Evolutionary conservation across 208 protist species (phyloP).

Genomic region (Acanthamoeba sp.): DNA sequence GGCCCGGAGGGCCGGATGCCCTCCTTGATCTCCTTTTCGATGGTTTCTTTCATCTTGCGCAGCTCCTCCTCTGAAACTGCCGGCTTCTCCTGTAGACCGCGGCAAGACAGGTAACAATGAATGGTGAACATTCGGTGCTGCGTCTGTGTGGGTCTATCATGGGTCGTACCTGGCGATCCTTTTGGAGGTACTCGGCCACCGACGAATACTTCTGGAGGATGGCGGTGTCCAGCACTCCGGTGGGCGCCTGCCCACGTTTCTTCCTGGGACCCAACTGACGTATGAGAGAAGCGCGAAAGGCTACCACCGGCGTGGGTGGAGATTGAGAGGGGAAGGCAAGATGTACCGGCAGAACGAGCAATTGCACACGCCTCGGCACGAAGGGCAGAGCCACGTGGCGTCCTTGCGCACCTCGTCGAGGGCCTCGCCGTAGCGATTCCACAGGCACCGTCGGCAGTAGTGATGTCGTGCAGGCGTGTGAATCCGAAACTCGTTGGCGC

Average conservation of each 20-base stretch:
- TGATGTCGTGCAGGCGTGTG: constrained; percentile 25
- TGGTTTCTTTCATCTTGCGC: constrained; percentile 14
- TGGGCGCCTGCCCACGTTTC: background rate
- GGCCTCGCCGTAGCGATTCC: constrained; percentile 42
- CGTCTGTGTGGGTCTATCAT: no score
- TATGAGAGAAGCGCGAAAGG: background rate
- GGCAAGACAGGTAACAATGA: no score
- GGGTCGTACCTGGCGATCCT: constrained; percentile 13
- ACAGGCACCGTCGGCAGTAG: constrained; percentile 44
- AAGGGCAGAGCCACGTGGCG: constrained; percentile 33
- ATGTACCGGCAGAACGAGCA: constrained; percentile 60
- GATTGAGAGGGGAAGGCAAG: background rate
- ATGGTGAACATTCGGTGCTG: no score
- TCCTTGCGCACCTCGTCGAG: constrained; percentile 58
- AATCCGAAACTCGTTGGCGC: constrained; percentile 31
- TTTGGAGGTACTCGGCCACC: constrained; percentile 39
- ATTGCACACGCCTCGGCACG: constrained; percentile 60
- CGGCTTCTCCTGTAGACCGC: background rate
- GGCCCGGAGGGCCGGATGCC: constrained; percentile 10
- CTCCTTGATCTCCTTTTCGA: background rate
- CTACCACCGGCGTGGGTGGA: background rate
- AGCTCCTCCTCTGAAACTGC: constrained; percentile 24
- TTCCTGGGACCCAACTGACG: background rate
- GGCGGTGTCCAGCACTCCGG: constrained; percentile 15
- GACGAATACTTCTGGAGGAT: constrained; percentile 35